Conservation (phyloP, 1,284 basidiomycete species). For the Termitomyces sp. region DNA sequence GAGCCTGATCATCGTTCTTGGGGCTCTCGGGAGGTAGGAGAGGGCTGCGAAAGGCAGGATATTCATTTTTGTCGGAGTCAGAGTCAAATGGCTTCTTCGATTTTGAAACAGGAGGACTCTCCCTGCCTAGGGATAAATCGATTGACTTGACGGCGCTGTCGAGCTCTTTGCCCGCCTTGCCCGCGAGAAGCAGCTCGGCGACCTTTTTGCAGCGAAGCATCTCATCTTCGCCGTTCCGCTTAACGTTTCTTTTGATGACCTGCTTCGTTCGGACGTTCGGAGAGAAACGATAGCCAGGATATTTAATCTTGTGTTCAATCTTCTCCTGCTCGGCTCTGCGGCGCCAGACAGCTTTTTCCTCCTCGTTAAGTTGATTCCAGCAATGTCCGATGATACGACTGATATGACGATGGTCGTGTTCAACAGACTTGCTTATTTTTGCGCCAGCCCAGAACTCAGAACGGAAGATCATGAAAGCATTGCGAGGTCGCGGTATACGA, state of each 20-base stretch:
- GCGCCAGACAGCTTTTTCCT: constrained; percentile 46
- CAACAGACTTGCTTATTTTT: constrained; percentile 38
- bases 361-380: constrained; percentile 47
- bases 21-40: constrained; percentile 26
- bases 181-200: constrained; percentile 48
- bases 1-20: neutral
- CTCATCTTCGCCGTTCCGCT: constrained; percentile 45
- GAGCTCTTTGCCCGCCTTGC: constrained; percentile 48
- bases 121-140: constrained; percentile 18
- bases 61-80: constrained; percentile 2
- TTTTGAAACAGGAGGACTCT: neutral
- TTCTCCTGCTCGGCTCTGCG: constrained; percentile 55
- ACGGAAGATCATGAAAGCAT: constrained; percentile 83
- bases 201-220: constrained; percentile 46
- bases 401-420: constrained; percentile 55
- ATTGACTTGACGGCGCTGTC: constrained; percentile 41
- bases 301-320: constrained; percentile 45
- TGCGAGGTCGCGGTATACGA: constrained; percentile 69
- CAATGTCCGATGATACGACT: constrained; percentile 49
- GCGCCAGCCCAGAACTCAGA: constrained; percentile 57
- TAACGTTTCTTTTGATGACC: constrained; percentile 45
- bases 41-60: constrained; percentile 30
- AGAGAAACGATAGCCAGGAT: constrained; percentile 54
- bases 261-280: constrained; percentile 41
- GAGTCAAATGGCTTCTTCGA: constrained; percentile 1